Evolutionary conservation across 257 asterid genomes (phyloP).

Genomic region (Lavandula angustifolia): DNA sequence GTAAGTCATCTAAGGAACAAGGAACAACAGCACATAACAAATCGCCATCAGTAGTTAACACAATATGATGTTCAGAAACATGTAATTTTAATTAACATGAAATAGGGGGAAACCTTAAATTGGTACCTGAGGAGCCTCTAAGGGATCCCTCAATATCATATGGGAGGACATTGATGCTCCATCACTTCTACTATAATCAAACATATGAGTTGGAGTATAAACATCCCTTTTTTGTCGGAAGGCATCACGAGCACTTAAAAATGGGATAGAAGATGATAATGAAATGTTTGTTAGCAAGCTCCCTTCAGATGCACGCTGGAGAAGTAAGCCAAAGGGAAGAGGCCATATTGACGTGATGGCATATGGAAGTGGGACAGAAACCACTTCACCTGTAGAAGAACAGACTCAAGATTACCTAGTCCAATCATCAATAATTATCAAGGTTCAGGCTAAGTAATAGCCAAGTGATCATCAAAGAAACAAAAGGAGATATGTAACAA

Average conservation of each 20-base stretch:
- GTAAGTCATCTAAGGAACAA: constrained; percentile 58
- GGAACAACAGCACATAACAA: constrained; percentile 28
- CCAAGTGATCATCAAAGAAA: constrained; percentile 24
- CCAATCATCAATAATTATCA: constrained; percentile 26
- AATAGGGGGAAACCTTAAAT: constrained; percentile 24
- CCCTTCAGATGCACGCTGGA: constrained; percentile 75
- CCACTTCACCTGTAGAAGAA: constrained; percentile 73
- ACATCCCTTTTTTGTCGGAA: constrained; percentile 63
- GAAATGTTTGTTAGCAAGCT: constrained; percentile 49
- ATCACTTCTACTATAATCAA: constrained; percentile 53
- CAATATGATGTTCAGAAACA: constrained; percentile 4
- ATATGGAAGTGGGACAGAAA: constrained; percentile 74
- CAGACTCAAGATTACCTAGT: constrained; percentile 33
- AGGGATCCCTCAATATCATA: constrained; percentile 74
- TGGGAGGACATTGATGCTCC: constrained; percentile 70
- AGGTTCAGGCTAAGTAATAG: constrained; percentile 18
- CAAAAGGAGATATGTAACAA: constrained; percentile 1
- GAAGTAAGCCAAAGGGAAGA: constrained; percentile 91
- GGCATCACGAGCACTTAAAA: constrained; percentile 53
- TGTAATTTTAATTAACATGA: constrained; percentile 8
- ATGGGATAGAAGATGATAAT: constrained; percentile 55
- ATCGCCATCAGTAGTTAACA: constrained; percentile 16
- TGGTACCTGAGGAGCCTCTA: constrained; percentile 87
- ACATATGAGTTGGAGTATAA: constrained; percentile 47
- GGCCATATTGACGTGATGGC: constrained; percentile 82